Percentiles rank a stretch among this genome's conserved stretches.
Conservation (phyloP, 768 basidiomycete genomes). For the Tylopilus subfusipes region DNA sequence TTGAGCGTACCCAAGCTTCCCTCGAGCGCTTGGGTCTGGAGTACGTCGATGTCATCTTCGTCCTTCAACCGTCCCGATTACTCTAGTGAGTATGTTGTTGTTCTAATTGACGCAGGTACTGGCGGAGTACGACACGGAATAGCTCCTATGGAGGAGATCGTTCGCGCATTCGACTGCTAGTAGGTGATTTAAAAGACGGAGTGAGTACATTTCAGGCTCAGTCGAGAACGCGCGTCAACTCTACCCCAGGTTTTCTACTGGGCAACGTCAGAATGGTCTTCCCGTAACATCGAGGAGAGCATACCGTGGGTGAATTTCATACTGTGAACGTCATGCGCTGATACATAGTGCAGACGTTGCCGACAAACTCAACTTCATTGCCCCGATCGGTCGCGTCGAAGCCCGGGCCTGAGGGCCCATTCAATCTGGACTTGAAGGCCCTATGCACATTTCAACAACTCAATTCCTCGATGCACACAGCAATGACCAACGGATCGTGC, state of each 20-base stretch:
- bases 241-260: conserved; percentile 38
- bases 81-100: conserved; percentile 22
- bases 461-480: too few relatives aligned
- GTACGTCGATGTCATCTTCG: conserved; percentile 50
- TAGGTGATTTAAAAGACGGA: conserved; percentile 49
- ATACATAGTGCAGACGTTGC: conserved; percentile 39
- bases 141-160: conserved; percentile 51
- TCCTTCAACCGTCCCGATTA: conserved; percentile 49
- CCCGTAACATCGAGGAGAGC: conserved; percentile 47
- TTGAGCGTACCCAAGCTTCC: conserved; percentile 52
- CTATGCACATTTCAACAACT: too few relatives aligned
- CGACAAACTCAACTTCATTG: conserved; percentile 45
- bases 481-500: too few relatives aligned
- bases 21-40: conserved; percentile 50
- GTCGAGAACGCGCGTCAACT: not conserved
- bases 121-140: not conserved
- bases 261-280: conserved; percentile 57
- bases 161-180: conserved; percentile 60
- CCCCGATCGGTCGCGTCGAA: too few relatives aligned
- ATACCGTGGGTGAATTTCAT: conserved; percentile 25
- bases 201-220: conserved; percentile 14
- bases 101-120: not conserved
- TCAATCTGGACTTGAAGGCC: too few relatives aligned
- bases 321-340: not conserved
- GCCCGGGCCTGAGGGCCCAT: too few relatives aligned